phyloP scores from a whole-genome alignment of 2,329 filamentous ascomycete genomes.

The Anthostomella pinea region DNA sequence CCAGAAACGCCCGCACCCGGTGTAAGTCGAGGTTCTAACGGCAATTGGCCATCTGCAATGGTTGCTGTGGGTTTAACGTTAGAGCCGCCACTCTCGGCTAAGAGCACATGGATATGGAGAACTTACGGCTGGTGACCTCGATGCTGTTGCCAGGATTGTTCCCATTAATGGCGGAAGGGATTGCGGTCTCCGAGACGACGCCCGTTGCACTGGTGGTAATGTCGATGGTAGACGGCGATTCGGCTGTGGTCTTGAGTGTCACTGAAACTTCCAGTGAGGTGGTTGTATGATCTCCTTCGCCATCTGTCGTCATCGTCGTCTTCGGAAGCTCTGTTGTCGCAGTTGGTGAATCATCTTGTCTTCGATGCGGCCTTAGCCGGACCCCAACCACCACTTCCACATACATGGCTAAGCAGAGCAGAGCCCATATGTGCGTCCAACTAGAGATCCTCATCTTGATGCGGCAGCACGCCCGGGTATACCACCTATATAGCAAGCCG shows the following conservation, averaged over 20 bases:
- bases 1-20: constrained; percentile 80
- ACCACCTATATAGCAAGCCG: constrained; percentile 8
- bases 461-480: neutral
- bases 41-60: constrained; percentile 55
- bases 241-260: constrained; percentile 6
- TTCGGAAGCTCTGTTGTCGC: constrained; percentile 15
- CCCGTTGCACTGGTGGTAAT: constrained; percentile 13
- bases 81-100: constrained; percentile 9
- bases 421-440: constrained; percentile 34
- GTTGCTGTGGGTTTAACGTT: constrained; percentile 35
- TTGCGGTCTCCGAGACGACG: constrained; percentile 15
- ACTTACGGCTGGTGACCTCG: constrained; percentile 23
- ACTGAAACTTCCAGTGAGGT: constrained; percentile 12
- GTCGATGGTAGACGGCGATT: constrained; percentile 10
- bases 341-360: constrained; percentile 34
- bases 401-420: constrained; percentile 39
- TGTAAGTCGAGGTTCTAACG: constrained; percentile 71
- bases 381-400: constrained; percentile 38
- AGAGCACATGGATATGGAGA: neutral
- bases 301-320: constrained; percentile 20
- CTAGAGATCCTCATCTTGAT: constrained; percentile 33
- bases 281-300: constrained; percentile 8
- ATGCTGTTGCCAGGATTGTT: constrained; percentile 26
- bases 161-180: constrained; percentile 31
- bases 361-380: constrained; percentile 29